A percentile compares a stretch with the other conserved stretches of the same genome.
Evolutionary conservation across 176 grass and related monocot species (phyloP).

Genomic region (Avena sativa): DNA sequence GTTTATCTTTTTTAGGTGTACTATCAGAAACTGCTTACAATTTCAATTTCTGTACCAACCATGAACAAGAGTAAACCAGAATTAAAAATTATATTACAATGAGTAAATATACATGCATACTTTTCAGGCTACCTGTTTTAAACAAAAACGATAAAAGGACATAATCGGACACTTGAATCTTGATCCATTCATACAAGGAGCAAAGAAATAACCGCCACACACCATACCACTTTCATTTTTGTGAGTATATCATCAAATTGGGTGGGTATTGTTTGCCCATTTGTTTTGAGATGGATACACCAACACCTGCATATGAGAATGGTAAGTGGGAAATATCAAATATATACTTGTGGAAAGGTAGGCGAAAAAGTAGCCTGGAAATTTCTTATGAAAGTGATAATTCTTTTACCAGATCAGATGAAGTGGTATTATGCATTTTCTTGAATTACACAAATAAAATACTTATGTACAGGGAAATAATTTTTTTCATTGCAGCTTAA

Average conservation of each 20-base stretch:
- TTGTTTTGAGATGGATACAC: no score
- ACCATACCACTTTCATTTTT: slow-evolving; percentile 84
- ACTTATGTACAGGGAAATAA: no score
- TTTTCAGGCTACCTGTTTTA: slow-evolving; percentile 57
- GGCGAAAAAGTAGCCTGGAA: no score
- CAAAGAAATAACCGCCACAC: slow-evolving; percentile 10
- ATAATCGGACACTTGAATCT: slow-evolving; percentile 28
- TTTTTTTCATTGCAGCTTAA: no score
- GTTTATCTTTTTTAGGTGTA: slow-evolving; percentile 58
- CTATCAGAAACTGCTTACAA: slow-evolving; percentile 49
- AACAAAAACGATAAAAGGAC: slow-evolving; percentile 16
- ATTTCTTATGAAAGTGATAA: no score
- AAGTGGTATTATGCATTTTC: no score
- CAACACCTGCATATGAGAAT: no score
- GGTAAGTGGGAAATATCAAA: no score
- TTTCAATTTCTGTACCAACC: slow-evolving; percentile 46
- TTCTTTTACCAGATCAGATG: no score
- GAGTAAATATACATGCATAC: background rate
- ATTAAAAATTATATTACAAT: slow-evolving; percentile 7
- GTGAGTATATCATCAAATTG: slow-evolving; percentile 74
- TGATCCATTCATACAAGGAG: background rate
- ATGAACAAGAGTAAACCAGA: slow-evolving; percentile 6
- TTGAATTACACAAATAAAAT: no score
- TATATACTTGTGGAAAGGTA: no score
- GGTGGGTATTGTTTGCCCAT: background rate